phyloP scores from a whole-genome alignment of 1,284 basidiomycete species.

The Inonotus hispidus region DNA sequence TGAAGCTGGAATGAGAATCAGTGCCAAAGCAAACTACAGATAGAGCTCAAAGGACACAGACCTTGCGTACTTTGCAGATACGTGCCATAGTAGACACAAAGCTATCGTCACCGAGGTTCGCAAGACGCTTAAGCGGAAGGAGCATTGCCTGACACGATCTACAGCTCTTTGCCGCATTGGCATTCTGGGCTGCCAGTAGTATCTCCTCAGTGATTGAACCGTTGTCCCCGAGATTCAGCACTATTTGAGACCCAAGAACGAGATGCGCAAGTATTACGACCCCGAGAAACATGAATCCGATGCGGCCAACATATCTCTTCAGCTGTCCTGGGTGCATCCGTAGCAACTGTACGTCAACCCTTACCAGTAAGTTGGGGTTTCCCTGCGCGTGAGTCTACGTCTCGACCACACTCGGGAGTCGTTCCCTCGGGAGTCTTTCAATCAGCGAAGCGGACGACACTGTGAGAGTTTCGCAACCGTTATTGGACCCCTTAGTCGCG shows the following conservation, averaged over 20 bases:
- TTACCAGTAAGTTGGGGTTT: no score
- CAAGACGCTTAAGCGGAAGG: constrained; percentile 37
- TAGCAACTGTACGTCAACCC: background rate
- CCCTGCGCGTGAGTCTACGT: no score
- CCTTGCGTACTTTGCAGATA: constrained; percentile 38
- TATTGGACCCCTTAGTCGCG: background rate
- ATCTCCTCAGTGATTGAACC: constrained; percentile 6
- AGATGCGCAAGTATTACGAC: constrained; percentile 6
- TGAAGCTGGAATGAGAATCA: constrained; percentile 24
- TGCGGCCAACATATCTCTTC: background rate
- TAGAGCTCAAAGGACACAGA: constrained; percentile 20
- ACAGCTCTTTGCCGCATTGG: constrained; percentile 27
- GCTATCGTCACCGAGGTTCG: constrained; percentile 36
- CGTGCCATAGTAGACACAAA: constrained; percentile 36
- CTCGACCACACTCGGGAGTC: no score
- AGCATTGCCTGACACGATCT: constrained; percentile 42
- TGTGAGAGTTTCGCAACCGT: background rate
- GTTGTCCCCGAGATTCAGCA: background rate
- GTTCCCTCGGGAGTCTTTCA: no score
- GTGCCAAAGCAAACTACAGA: background rate
- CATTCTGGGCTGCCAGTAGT: constrained; percentile 9
- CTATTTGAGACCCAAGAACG: constrained; percentile 3
- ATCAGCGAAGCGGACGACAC: no score
- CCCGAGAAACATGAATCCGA: background rate
- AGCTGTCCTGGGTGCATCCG: background rate